Evolutionary conservation across 23 red algal genomes (phyloP), one percentile per base, ranked within the genome.

Genomic region (Gracilaria domingensis): DNA sequence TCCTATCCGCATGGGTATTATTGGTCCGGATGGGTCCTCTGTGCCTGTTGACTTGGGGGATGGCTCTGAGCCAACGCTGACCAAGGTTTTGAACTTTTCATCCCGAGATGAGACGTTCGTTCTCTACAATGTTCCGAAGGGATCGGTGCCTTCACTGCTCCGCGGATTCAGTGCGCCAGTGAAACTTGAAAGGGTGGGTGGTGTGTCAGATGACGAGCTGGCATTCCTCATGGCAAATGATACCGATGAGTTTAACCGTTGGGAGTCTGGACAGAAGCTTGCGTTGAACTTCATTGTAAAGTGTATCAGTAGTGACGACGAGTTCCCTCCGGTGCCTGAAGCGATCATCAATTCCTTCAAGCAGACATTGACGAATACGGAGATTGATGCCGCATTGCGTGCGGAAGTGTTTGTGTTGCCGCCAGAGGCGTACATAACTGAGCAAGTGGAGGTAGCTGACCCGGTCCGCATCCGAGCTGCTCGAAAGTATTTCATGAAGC

Each of bases 221-320:
- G 89, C 90, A 42, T 99, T 99, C 79, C 55, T 99, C 13, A 94
- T 99, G 93, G 97, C 77, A 0, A 82, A 99, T 61, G 97, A 99
- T 64, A 91, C 82, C 21, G 94, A 99, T 85, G 89, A 93, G 40
- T 99, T 99, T 37, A 88, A 87, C 44, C 86, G 93, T 0, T 99
- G 93, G 93, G 97, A 99, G 30, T 80, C 93, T 44, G 89, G 91
- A 23, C 97, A 99, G 73, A 89, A 75, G 49, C 88, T 99, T 12
- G 58, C 73, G 5, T 45, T 95, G 26, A 40, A 91, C 39, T 84
- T 89, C n/a, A 90, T 95, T 14, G 64, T 95, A n/a, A 82, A 93
- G 25, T 86, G 72, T 35, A 48, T 90, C 13, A 96, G 32, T 32
- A 30, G n/a, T 12, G 73, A 85, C 18, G 55, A 59, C 13, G 71